Evolutionary conservation across 2,329 filamentous ascomycete genomes (phyloP).

Genomic region (Gaeumannomyces sp.): DNA sequence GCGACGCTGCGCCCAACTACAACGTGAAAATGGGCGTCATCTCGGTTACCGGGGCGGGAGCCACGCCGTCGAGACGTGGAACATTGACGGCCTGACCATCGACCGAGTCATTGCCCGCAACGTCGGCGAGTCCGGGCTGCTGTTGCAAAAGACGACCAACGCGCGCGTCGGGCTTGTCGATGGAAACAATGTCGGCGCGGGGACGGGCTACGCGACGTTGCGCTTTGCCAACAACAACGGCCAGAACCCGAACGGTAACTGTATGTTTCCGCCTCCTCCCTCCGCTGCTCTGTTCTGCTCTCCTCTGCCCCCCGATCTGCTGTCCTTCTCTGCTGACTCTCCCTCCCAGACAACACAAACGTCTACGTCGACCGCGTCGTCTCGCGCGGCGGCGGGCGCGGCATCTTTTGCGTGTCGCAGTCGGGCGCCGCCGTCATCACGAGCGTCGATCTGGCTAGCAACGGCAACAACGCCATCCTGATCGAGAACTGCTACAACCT

Average conservation of each 20-base stretch:
- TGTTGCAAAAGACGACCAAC: constrained; percentile 48
- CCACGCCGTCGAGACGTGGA: constrained; percentile 54
- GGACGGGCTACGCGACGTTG: constrained; percentile 49
- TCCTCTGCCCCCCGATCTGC: too few relatives aligned
- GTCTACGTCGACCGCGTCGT: constrained; percentile 46
- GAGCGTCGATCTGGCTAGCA: constrained; percentile 42
- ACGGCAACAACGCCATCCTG: constrained; percentile 50
- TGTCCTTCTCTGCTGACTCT: too few relatives aligned
- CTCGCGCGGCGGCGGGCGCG: constrained; percentile 50
- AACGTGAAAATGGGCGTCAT: constrained; percentile 49
- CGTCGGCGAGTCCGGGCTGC: constrained; percentile 50
- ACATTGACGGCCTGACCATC: constrained; percentile 48
- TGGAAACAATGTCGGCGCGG: constrained; percentile 45
- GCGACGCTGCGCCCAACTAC: constrained; percentile 43
- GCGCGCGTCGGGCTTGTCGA: constrained; percentile 48
- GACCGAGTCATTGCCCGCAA: constrained; percentile 45
- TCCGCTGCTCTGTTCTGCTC: too few relatives aligned
- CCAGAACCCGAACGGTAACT: constrained; percentile 38
- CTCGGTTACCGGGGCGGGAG: constrained; percentile 45
- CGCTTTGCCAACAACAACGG: constrained; percentile 54
- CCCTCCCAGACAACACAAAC: constrained; percentile 35
- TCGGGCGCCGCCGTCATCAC: constrained; percentile 47
- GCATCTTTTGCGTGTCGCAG: constrained; percentile 51
- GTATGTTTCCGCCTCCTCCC: not conserved
- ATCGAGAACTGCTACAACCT: constrained; percentile 57